Conservation (phyloP, 768 basidiomycete species). For the Serendipita sp. region DNA sequence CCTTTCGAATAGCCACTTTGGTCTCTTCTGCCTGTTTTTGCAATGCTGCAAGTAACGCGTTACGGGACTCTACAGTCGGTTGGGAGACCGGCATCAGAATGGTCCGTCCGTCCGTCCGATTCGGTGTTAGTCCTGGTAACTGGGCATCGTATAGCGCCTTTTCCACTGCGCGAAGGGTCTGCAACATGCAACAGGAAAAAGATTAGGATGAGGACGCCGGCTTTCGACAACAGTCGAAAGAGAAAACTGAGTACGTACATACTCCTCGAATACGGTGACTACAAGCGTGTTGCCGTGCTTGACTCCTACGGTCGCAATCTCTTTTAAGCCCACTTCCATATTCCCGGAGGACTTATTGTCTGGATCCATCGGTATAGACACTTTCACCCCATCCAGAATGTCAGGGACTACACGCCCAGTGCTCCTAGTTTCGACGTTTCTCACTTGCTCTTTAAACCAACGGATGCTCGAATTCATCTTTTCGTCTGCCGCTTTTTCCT, state of each 20-base stretch:
- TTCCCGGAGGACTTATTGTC: constrained; percentile 11
- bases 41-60: constrained; percentile 37
- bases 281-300: constrained; percentile 59
- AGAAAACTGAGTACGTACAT: constrained; percentile 25
- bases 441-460: constrained; percentile 63
- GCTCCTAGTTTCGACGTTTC: constrained; percentile 55
- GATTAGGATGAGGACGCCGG: too few relatives aligned
- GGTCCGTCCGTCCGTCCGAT: constrained; percentile 51
- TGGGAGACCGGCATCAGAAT: constrained; percentile 70
- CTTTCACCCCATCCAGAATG: constrained; percentile 51
- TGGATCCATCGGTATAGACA: constrained; percentile 31
- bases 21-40: constrained; percentile 58
- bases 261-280: constrained; percentile 63
- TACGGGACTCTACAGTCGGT: constrained; percentile 60
- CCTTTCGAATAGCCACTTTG: constrained; percentile 57
- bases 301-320: constrained; percentile 67
- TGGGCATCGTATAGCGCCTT: constrained; percentile 61
- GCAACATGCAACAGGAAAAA: constrained; percentile 22
- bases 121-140: constrained; percentile 55
- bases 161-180: constrained; percentile 66
- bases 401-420: constrained; percentile 63
- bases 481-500: constrained; percentile 24
- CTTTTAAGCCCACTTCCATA: constrained; percentile 35
- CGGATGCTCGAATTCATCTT: constrained; percentile 54
- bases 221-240: background rate